These are phyloP conservation scores for Kodamaea laetipori DNA, from an alignment of 805 yeast species.

Conservation along the genomic window DNA sequence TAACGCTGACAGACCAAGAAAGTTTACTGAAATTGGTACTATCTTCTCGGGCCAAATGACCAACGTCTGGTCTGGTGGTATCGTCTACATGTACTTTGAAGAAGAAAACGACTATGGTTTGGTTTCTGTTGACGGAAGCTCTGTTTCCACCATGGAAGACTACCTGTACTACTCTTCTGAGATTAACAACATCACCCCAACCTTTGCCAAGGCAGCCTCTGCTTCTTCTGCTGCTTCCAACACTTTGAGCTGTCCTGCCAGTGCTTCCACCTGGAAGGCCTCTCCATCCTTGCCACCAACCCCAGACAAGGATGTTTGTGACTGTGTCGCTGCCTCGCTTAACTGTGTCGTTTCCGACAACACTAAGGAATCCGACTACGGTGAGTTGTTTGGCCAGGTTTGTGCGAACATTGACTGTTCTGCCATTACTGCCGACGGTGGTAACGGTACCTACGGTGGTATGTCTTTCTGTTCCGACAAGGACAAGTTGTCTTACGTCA, in stretches of 20 bases:
- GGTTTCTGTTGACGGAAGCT: conserved; percentile 48
- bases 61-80: conserved; percentile 92
- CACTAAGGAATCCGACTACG: conserved; percentile 59
- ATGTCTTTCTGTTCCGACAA: conserved; percentile 70
- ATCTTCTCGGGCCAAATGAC: conserved; percentile 73
- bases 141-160: conserved; percentile 24
- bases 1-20: conserved; percentile 70
- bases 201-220: conserved; percentile 42
- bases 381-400: conserved; percentile 55
- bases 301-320: conserved; percentile 65
- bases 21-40: conserved; percentile 72
- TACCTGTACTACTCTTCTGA: conserved; percentile 36
- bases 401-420: conserved; percentile 63
- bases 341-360: conserved; percentile 60
- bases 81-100: conserved; percentile 87
- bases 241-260: conserved; percentile 63
- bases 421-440: conserved; percentile 64
- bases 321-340: conserved; percentile 58
- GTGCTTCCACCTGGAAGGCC: conserved; percentile 61
- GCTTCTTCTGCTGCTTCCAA: conserved; percentile 28
- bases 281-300: conserved; percentile 75
- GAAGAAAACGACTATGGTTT: conserved; percentile 83
- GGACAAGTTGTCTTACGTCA: conserved; percentile 63
- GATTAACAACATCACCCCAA: conserved; percentile 39
- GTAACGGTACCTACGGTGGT: conserved; percentile 67